Evolutionary conservation across 140 eudicot genomes (phyloP), one percentile per base, ranked within the genome.

Genomic region (Stevia rebaudiana): DNA sequence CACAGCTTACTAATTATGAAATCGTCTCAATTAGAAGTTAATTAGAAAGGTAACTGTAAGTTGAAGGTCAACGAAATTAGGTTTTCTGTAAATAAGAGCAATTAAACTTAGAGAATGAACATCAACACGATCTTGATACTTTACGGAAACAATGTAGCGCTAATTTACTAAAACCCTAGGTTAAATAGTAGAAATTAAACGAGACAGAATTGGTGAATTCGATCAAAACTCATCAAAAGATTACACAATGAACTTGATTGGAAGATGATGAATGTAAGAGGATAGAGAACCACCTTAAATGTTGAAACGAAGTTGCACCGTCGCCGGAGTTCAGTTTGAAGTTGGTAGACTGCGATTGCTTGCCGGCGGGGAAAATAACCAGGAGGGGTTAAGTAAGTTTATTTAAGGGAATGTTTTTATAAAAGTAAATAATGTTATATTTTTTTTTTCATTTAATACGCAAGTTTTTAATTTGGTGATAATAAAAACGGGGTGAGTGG

Each of bases 101-200:
- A 40, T 40, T 33, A 25, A 25, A 17, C 33, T 1, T 28, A 28
- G 33, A 28, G 33, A 28, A 28, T 28, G 4, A 28, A 28, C 33
- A 28, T 28, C n/a, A n/a, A n/a, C n/a, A n/a, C n/a, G n/a, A n/a
- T n/a, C 3, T 4, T 28, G 39, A 40, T 61, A 22, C 19, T 46
- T 19, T 4, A 40, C 11, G 73, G 73, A 68, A 68, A 24, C 73
- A 53, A 68, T 40, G 47, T 7, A 13, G 75, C 33, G 75, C 13
- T 57, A 12, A 71, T 11, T 68, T 25, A 37, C 63, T 61, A 57
- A 35, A 48, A 61, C 10, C 61, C 33, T 35, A 2, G 62, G 36
- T 60, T 58, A 15, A 23, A 47, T 25, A 11, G 10, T 44, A 15
- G 1, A 43, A 71, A 61, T 21, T 19, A 59, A 46, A 58, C 67